Evolutionary conservation across 169 alveolate genomes (phyloP), one percentile per base, ranked within the genome.

Genomic region (Cryptosporidium parvum): DNA sequence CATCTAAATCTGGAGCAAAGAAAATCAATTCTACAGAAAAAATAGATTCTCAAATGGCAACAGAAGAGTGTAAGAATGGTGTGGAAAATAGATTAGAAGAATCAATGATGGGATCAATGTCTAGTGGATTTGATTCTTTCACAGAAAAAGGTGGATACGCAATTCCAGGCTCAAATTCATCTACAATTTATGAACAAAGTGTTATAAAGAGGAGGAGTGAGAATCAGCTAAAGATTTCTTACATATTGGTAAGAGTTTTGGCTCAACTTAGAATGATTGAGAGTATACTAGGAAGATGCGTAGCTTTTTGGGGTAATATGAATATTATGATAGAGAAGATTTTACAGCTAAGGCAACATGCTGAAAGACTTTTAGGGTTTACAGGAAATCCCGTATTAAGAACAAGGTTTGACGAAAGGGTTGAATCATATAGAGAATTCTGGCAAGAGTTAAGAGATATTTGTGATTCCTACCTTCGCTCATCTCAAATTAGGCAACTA

Each of bases 191-290:
- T 56, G 67, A 56, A 3, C 67, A 56, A 26, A 65, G 29, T 31
- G 53, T 39, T 29, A 16, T 31, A 6, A 59, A 31, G 9, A 65
- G 26, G 33, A 59, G 73, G 6, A 65, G 29, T n/a, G 89, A 65
- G 51, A 62, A 80, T 26, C 72, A 80, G 26, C 31, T 80, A 37
- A 80, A 80, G 65, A 65, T 80, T 26, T 80, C 89, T 5, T 80
- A 80, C 39, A 62, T 80, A 44, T 35, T 80, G 21, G 80, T 80
- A 14, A 59, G 89, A 14, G 89, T 80, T 39, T 44, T 80, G 12
- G 89, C 89, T 21, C 89, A 80, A 53, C 75, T 80, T 14, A 59
- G 89, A 80, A 80, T 80, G 89, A 80, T 80, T 29, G 89, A 80
- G 51, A 80, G 68, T 18, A 65, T 80, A 10, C 75, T 80, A 2